Evolutionary conservation across 306 rosid genomes (phyloP), one percentile per base, ranked within the genome.

Genomic region (Mucuna pruriens): DNA sequence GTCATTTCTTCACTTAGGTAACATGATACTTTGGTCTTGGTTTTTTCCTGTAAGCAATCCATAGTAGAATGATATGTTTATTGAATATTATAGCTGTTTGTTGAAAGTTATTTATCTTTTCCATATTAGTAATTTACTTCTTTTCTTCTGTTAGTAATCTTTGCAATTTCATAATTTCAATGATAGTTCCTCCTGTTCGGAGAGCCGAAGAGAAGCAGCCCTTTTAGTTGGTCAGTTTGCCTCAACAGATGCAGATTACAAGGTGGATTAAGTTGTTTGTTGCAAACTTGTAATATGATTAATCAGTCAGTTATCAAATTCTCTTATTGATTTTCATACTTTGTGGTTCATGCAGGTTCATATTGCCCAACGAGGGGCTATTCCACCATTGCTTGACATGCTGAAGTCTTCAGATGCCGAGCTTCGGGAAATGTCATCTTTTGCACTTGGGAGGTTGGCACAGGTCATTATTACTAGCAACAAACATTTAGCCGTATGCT

Each of bases 381-480:
- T 96, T 74, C 85, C 83, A 39, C 98, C 99, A 80, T 81, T 96
- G 74, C 86, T 96, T 82, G 92, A 87, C 76, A 89, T 96, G 98
- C 99, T 96, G n/a, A 88, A 88, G 78, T 93, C 97, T 45, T 57
- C 92, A 4, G 98, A 96, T 68, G 86, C 84, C 33, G 91, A 92
- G 62, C 87, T 93, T 52, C 86, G 79, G 82, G 98, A 96, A 78
- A 96, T 96, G 99, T 86, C 99, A 29, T 89, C 97, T 81, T 96
- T 93, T 93, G 98, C 99, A 7, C 86, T 96, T 84, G 98, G 99
- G 82, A 89, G 97, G 81, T 82, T 96, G 87, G 99, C 99, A 23
- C 98, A 93, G 99, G 99, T 93, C 67, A 84, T 46, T 66, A 71
- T 40, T 70, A 15, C 75, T 63, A 19, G 13, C 75, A 60, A 75